Evolutionary conservation across 2,329 filamentous ascomycete genomes (phyloP).

Genomic region (Fusarium succisae): DNA sequence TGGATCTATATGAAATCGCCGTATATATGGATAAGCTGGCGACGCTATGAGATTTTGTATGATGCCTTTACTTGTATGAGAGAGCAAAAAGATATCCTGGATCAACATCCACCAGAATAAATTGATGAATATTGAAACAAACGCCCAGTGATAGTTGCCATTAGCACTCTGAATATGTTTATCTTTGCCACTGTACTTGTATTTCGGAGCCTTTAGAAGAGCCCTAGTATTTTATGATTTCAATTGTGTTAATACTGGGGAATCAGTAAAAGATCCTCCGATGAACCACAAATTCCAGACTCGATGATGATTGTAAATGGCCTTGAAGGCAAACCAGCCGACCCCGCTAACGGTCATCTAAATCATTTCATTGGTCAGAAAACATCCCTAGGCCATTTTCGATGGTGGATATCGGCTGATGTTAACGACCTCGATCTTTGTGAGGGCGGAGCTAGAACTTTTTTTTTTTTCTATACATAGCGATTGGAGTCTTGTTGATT

Average conservation of each 20-base stretch:
- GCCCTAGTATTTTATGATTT: no score
- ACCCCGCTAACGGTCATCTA: not conserved
- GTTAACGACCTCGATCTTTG: constrained; percentile 19
- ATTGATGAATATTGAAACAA: constrained; percentile 9
- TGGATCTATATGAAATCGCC: not conserved
- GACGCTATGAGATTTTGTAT: constrained; percentile 9
- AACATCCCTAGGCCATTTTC: not conserved
- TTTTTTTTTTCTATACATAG: constrained; percentile 16
- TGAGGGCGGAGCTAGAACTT: constrained; percentile 1
- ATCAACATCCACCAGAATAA: not conserved
- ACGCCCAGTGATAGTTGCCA: not conserved
- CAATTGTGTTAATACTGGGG: not conserved
- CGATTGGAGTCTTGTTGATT: not conserved
- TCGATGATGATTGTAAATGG: constrained; percentile 14
- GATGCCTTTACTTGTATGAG: not conserved
- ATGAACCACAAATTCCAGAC: not conserved
- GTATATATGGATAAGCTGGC: constrained; percentile 6
- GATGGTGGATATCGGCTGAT: constrained; percentile 27
- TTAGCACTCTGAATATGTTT: not conserved
- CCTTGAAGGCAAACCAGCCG: constrained; percentile 11
- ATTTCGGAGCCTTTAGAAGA: not conserved
- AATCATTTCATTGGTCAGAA: constrained; percentile 14
- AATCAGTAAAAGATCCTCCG: not conserved
- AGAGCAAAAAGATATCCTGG: constrained; percentile 7
- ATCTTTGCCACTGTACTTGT: not conserved